Evolutionary conservation across 1,284 basidiomycete species (phyloP).

Genomic region (Earliella scabrosa): DNA sequence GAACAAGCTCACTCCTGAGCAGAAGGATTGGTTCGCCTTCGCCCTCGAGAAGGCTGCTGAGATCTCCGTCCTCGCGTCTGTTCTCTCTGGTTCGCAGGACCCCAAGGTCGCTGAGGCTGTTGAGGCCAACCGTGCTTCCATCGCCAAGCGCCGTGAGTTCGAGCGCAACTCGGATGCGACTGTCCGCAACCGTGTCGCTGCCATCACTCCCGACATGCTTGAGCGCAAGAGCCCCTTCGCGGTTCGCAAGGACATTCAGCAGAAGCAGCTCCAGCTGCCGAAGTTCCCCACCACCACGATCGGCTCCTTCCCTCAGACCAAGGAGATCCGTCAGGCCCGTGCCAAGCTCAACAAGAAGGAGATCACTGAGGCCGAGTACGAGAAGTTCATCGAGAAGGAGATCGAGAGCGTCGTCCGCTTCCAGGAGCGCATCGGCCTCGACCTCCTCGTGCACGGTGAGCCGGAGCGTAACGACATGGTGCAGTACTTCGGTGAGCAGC

Average conservation of each 20-base stretch:
- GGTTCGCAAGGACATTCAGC: conserved; percentile 88
- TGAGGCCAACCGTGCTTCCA: conserved; percentile 90
- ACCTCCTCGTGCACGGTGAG: conserved; percentile 99
- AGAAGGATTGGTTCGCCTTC: conserved; percentile 99
- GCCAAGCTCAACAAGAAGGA: conserved; percentile 95
- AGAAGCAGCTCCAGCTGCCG: conserved; percentile 89
- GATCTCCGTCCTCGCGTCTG: conserved; percentile 87
- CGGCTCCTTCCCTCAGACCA: conserved; percentile 99
- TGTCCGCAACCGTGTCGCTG: conserved; percentile 94
- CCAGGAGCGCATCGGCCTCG: conserved; percentile 96
- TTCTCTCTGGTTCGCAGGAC: conserved; percentile 84
- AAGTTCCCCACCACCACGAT: conserved; percentile 99
- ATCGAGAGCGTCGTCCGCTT: conserved; percentile 93
- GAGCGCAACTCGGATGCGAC: conserved; percentile 95
- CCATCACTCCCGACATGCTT: conserved; percentile 89
- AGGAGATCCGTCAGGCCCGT: conserved; percentile 97
- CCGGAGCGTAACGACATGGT: conserved; percentile 99
- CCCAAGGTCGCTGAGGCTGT: conserved; percentile 69
- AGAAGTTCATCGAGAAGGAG: conserved; percentile 99
- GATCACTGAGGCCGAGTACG: conserved; percentile 88
- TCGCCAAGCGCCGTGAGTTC: conserved; percentile 95
- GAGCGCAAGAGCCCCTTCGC: conserved; percentile 93
- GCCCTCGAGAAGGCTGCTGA: conserved; percentile 96
- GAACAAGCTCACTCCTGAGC: conserved; percentile 88
- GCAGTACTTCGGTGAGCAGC: conserved; percentile 98